Base-by-base conservation (phyloP, 257 asterid genomes). In the Haberlea rhodopensis region DNA sequence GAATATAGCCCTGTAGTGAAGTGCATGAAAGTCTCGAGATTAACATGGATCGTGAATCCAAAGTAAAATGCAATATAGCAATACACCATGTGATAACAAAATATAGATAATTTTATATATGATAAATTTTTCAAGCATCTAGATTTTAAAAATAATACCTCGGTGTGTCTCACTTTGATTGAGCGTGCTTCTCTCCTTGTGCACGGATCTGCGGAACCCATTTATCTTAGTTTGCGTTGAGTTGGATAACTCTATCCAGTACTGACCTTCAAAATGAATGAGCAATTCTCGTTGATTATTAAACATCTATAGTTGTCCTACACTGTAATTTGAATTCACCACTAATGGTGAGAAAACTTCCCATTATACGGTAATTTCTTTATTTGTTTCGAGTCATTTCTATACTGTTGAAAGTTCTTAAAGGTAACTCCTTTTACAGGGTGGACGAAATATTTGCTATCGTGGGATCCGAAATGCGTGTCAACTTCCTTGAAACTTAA, bases 381-480 rank as follows among this genome's bases (percentile, higher is more conserved):
- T 10, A 20, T 28, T 2, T 46, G 66, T 32, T 19, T 63, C n/a
- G 5, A 16, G 32, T 8, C 40, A 5, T 56, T 29, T 18, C 43
- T 23, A 32, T 25, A 57, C 11, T 24, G n/a, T 32, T 11, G 5
- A 25, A 24, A 43, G 24, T 46, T 66, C 53, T 53, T 61, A 40
- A 31, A 18, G 26, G 34, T 45, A 10, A 10, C 56, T 72, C 43
- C 54, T 40, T 64, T 34, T 48, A 62, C 77, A 88, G 91, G 86
- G 67, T 91, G 70, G 89, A 79, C 5, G 96, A 85, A 63, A 71
- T 86, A 71, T 65, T 86, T 68, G 80, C 73, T 37, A 61, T 63
- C 7, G 94, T 78, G 8, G 85, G 91, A 66, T 82, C 76, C 62
- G 98, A 88, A 65, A 81, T 91, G 88, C 86, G 31, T 13, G 75